Evolutionary conservation across 768 basidiomycete species (phyloP), one percentile per base, ranked within the genome.

Genomic region (Agaricus subrufescens): DNA sequence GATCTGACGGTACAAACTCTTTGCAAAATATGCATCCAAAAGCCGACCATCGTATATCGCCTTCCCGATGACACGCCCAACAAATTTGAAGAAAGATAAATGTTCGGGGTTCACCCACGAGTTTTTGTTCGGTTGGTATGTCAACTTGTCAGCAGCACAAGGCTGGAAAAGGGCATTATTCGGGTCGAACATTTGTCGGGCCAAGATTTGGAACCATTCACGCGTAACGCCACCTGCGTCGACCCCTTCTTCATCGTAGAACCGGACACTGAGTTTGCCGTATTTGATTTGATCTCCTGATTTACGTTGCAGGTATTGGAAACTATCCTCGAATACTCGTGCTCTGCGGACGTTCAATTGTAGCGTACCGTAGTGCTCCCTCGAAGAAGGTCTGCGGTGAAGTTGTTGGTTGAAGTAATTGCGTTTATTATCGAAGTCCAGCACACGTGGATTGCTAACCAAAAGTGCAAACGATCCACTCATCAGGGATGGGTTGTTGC

Each of bases 401-500:
- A 97, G 78, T 67, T 95, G 93, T 68, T 96, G 94, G 43, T 81
- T 86, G 74, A 94, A 94, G 73, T 93, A 95, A 66, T 95, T 96
- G 37, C 97, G 85, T 75, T 99, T 99, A 84, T 98, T 98, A 77
- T 98, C 97, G 67, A 98, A 98, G 76, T 98, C 97, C 54, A 99
- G 82, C 25, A 98, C 94, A 30, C 93, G 86, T 46, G 97, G 88
- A 65, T 99, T 99, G 72, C 95, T 87, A 46, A 99, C 90, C 60
- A 99, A 78, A 1, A 99, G 79, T 14, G 95, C 94, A 79, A 99
- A 99, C 1, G 96, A 98, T 10, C 97, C 97, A 63, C 92, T 93
- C 91, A 99, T 95, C 42, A 99, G 72, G 0, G 95, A 94, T 2
- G 97, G 97, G 67, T 98, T 98, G 69, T 95, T 98, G 60, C 97